A percentile compares a stretch with the other conserved stretches of the same genome.
Evolutionary conservation across 805 yeast genomes (phyloP).

Genomic region (Lipomyces orientalis): DNA sequence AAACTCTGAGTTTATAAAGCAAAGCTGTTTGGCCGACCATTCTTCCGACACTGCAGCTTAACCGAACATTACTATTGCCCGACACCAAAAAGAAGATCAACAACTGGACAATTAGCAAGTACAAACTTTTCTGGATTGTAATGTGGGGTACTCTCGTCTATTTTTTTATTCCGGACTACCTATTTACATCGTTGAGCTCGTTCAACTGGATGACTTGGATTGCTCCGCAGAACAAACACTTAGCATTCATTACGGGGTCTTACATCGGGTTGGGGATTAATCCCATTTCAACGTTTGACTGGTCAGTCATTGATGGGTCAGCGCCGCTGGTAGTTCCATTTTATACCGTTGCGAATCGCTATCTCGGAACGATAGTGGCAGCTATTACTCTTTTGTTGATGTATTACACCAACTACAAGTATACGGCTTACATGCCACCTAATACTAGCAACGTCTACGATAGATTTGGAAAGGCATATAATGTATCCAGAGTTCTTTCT

Average conservation of each 20-base stretch:
- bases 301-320: slow-evolving; percentile 46
- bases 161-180: slow-evolving; percentile 71
- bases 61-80: slow-evolving; percentile 40
- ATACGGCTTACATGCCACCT: slow-evolving; percentile 58
- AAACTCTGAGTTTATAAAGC: slow-evolving; percentile 50
- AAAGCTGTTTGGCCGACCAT: slow-evolving; percentile 62
- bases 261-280: slow-evolving; percentile 56
- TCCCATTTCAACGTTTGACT: slow-evolving; percentile 51
- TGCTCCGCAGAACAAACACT: slow-evolving; percentile 50
- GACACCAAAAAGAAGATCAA: slow-evolving; percentile 54
- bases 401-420: slow-evolving; percentile 55
- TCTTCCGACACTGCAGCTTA: slow-evolving; percentile 56
- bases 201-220: slow-evolving; percentile 60
- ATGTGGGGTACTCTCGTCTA: slow-evolving; percentile 55
- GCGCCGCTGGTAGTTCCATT: slow-evolving; percentile 52
- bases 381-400: slow-evolving; percentile 42
- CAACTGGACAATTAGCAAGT: slow-evolving; percentile 65
- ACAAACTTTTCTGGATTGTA: slow-evolving; percentile 54
- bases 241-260: slow-evolving; percentile 63
- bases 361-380: slow-evolving; percentile 48
- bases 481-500: slow-evolving; percentile 53
- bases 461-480: slow-evolving; percentile 53
- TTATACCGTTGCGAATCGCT: slow-evolving; percentile 46
- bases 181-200: slow-evolving; percentile 63
- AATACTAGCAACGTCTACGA: slow-evolving; percentile 51